These are phyloP conservation scores for Malus hybrid DNA, from an alignment of 331 rosid species.

Conservation along the genomic window DNA sequence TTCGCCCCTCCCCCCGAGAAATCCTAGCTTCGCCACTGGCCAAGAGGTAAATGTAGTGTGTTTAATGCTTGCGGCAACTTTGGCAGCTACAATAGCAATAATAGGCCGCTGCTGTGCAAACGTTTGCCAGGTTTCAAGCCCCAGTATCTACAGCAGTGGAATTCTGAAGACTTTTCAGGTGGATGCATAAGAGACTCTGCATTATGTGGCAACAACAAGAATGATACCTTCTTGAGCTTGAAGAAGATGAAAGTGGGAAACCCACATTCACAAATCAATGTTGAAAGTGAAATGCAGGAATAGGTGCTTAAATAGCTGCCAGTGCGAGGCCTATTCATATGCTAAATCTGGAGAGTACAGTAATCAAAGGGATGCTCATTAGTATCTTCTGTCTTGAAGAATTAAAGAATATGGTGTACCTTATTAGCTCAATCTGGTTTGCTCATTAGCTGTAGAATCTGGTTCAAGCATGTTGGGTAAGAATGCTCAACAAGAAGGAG, in stretches of 20 bases:
- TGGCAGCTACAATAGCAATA: background rate
- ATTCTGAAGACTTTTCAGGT: slow-evolving; percentile 23
- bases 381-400: too few relatives aligned
- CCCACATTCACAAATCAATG: fast-evolving
- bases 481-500: too few relatives aligned
- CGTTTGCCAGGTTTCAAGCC: slow-evolving; percentile 50
- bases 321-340: slow-evolving; percentile 18
- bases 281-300: background rate
- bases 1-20: too few relatives aligned
- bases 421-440: too few relatives aligned
- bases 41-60: too few relatives aligned
- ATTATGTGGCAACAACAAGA: background rate
- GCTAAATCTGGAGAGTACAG: too few relatives aligned
- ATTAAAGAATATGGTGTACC: too few relatives aligned
- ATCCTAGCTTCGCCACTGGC: too few relatives aligned
- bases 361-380: too few relatives aligned
- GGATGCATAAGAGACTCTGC: slow-evolving; percentile 32
- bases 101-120: slow-evolving; percentile 22
- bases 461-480: too few relatives aligned
- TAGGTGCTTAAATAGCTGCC: background rate
- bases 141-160: slow-evolving; percentile 23
- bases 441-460: too few relatives aligned
- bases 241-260: slow-evolving; percentile 1
- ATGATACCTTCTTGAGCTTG: background rate
- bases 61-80: too few relatives aligned